Evolutionary conservation across 768 basidiomycete species (phyloP), one percentile per base, ranked within the genome.

Genomic region (Termitomyces heimii): DNA sequence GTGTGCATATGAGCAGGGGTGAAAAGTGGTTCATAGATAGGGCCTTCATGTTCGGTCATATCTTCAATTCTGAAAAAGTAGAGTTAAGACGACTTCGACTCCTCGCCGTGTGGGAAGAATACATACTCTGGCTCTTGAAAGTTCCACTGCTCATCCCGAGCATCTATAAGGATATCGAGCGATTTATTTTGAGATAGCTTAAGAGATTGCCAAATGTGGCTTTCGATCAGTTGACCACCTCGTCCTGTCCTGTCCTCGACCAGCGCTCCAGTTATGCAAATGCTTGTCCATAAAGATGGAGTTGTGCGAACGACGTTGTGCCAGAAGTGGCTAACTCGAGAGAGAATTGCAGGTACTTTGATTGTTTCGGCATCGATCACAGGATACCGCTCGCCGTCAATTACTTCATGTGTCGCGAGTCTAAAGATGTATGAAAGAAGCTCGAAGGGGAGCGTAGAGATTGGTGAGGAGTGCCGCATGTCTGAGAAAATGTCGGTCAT

Each of bases 71-170:
- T 75, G 42, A 8, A 56, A n/a, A 49, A 9, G n/a, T 49, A 16
- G 46, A 29, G 7, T 20, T 55, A n/a, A 47, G 32, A 34, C 37
- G 29, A 14, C 22, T 46, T 55, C 8, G 28, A 28, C n/a, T 18
- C 22, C 3, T 39, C 26, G 20, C 20, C 8, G 35, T 48, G 53
- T 0, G 35, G 37, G 31, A 65, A 69, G 46, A 40, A 60, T 39
- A 70, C 73, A 20, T 58, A 82, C 82, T 77, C 78, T 34, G 73
- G 67, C 60, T 84, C 82, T 12, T 71, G 67, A 60, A 81, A 83
- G 63, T 83, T 77, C 82, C 82, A 85, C 22, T 79, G 75, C 5
- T 75, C 75, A 67, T 85, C 83, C 52, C 83, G 75, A 24, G 76
- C 81, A 60, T 84, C 82, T 45, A 85, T 77, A 44, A 82, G 71